Evolutionary conservation across 768 basidiomycete species (phyloP).

Genomic region (Cantharellus cinnabarinus): DNA sequence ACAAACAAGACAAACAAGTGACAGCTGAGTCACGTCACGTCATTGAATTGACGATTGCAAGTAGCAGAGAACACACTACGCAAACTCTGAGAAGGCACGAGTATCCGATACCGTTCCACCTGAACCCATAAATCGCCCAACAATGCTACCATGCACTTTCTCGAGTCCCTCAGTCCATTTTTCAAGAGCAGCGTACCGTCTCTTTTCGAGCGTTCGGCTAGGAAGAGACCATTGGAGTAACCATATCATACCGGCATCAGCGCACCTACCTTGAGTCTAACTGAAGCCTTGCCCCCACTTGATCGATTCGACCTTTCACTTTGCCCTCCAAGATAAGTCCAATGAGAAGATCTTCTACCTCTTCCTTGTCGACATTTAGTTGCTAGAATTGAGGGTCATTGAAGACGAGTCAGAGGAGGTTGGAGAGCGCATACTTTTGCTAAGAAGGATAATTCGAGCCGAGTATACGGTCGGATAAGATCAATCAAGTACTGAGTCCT

Average conservation of each 20-base stretch:
- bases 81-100: not conserved
- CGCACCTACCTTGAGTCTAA: constrained; percentile 59
- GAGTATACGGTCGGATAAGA: constrained; percentile 91
- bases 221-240: not conserved
- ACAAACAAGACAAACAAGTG: too few species aligned
- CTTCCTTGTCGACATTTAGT: constrained; percentile 78
- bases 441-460: constrained; percentile 81
- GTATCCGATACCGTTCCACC: not conserved
- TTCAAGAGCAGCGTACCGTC: constrained; percentile 59
- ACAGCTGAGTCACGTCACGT: too few species aligned
- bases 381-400: constrained; percentile 32
- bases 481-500: constrained; percentile 95
- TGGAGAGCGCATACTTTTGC: constrained; percentile 38
- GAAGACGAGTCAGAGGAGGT: not conserved
- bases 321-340: constrained; percentile 92
- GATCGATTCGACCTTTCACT: constrained; percentile 91
- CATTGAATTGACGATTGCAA: too few species aligned
- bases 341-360: constrained; percentile 87
- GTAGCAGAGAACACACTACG: not conserved
- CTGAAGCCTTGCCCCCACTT: constrained; percentile 83
- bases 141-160: constrained; percentile 51
- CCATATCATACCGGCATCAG: not conserved
- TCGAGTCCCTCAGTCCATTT: constrained; percentile 74
- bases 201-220: constrained; percentile 75
- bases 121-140: constrained; percentile 29